Conservation (phyloP, 495 filamentous ascomycete species). For the Podospora didyma region DNA sequence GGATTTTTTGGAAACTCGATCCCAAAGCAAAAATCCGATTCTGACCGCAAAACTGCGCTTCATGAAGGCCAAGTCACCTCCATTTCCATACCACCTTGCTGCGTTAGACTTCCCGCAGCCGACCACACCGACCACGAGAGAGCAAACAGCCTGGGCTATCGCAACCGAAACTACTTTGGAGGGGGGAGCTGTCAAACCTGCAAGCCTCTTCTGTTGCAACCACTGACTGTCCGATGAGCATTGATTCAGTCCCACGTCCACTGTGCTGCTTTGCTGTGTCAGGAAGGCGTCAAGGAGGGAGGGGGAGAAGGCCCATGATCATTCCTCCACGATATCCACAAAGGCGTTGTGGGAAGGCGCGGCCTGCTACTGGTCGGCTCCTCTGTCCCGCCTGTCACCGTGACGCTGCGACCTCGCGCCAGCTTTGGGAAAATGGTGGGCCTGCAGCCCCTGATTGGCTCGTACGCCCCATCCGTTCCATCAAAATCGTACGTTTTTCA, state of each 20-base stretch:
- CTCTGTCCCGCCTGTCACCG: constrained; percentile 2
- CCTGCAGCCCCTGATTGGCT: constrained; percentile 20
- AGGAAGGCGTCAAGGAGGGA: too few species aligned
- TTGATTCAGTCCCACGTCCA: too few species aligned
- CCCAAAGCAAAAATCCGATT: constrained; percentile 20
- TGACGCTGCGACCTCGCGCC: constrained; percentile 10
- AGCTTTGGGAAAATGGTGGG: constrained; percentile 15
- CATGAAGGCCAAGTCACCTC: background rate
- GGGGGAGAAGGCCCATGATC: background rate
- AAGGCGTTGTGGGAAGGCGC: constrained; percentile 3
- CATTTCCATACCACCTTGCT: background rate
- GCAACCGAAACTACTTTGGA: too few species aligned
- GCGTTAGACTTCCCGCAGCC: background rate
- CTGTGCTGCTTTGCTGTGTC: too few species aligned
- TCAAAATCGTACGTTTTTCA: constrained; percentile 34
- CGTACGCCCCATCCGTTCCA: constrained; percentile 10
- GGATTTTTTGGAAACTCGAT: constrained; percentile 14
- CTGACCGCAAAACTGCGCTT: constrained; percentile 1
- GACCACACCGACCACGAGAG: background rate
- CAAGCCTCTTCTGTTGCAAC: too few species aligned
- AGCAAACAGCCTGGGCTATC: background rate
- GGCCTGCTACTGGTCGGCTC: background rate
- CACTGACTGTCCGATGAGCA: too few species aligned
- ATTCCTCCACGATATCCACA: background rate
- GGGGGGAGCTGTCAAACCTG: too few species aligned